Base-by-base conservation (phyloP, 192 early-diverging fungal genomes). In the Mortierella hygrophila region DNA sequence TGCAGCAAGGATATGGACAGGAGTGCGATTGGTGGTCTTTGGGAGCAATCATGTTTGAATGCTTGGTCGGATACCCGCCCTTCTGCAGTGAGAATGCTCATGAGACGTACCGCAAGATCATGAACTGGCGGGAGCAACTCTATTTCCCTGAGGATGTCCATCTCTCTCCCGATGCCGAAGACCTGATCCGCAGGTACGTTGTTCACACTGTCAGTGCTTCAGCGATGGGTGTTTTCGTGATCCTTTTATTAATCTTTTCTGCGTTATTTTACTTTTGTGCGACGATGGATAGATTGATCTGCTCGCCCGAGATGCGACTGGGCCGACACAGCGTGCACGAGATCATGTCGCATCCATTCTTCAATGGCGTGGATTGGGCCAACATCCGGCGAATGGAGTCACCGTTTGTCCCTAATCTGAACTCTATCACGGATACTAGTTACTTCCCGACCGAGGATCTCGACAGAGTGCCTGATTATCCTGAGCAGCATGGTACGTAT, bases 1-100 rank as follows among this genome's bases (percentile, higher is more conserved):
- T 93, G 77, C 97, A 97, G 82, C 94, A 96, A 69, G 98, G 98
- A 11, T 99, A 99, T 91, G 95, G 96, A 75, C 95, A 97, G 85
- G 97, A 98, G 73, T 99, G 98, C 88, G 99, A 99, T 91, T 99
- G 97, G 97, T 99, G 99, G 99, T 98, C 97, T 10, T 87, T 99
- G 38, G 99, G 99, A 38, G 97, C 98, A 8, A 99, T 99, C 82
- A 99, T 99, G 96, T 99, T 97, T 90, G 99, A 99, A 86, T 99
- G 98, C 81, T 90, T 99, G 80, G 95, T 97, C 52, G 99, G 99
- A 26, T 99, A 98, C 80, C 98, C 98, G 60, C 98, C 99, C 8
- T 99, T 99, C 87, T 98, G 97, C 88, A 95, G 95, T 70, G 98
- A 99, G 68, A 95, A 95, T 88, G 93, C 97, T 38, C 97, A 98